Evolutionary conservation across 2,329 filamentous ascomycete genomes (phyloP), one percentile per base, ranked within the genome.

Genomic region (Teratosphaeria gauchensis): DNA sequence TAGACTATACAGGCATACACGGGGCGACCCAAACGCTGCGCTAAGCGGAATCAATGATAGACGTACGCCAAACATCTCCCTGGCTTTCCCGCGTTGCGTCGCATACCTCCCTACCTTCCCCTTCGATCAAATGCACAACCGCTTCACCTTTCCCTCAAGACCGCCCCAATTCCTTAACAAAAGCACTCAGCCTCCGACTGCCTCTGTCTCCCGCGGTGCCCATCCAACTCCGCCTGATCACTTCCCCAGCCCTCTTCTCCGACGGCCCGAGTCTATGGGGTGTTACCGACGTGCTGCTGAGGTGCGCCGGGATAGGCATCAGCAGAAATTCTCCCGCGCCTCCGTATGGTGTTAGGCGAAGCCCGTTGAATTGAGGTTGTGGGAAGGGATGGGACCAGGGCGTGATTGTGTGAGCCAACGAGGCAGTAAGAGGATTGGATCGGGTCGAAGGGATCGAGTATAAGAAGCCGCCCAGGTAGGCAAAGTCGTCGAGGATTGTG

Each of bases 401-500:
- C 14, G 54, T 32, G 42, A 65, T 54, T 11, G 51, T 57, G 52
- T 7, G 63, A 55, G 24, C 60, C 58, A 35, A n/a, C 8, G 62
- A 55, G 24, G 61, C 59, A 14, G 58, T 61, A 5, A n/a, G 35
- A 14, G 57, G 55, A 14, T 35, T 35, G 3, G 28, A n/a, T n/a
- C 53, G 55, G 30, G 48, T 42, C 11, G 54, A 42, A 7, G 61
- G 57, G 6, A 65, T 42, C 4, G 51, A 30, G 51, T 60, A 67
- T 48, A 67, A 57, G 53, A 67, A 65, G 12, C 65, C 65, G 38
- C 64, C 64, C 2, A 55, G 59, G 56, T 59, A 67, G 32, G 56
- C 52, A 38, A 61, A 61, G 11, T 62, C 57, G 31, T 60, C 42
- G 8, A 63, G 28, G 21, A 67, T 48, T 4, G 16, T 51, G n/a